Conservation (phyloP, 371 early-diverging fungal species). For the Mucor plumbeus region DNA sequence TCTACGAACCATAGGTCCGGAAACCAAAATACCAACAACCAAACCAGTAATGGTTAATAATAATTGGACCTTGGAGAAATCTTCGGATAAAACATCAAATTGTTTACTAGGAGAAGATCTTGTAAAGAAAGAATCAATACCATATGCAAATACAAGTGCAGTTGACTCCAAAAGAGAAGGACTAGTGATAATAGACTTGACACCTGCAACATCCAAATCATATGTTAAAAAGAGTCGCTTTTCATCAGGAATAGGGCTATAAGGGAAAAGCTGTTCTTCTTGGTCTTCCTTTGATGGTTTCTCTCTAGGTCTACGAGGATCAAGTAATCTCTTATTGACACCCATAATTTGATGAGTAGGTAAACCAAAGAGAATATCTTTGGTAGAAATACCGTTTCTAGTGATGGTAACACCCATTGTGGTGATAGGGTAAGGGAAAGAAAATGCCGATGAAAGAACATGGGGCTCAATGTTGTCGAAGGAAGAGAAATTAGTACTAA, state of each 20-base stretch:
- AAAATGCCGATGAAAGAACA: slow-evolving; percentile 77
- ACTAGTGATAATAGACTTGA: slow-evolving; percentile 69
- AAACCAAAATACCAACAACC: slow-evolving; percentile 67
- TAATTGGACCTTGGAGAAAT: slow-evolving; percentile 86
- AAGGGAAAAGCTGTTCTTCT: slow-evolving; percentile 86
- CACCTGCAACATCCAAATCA: slow-evolving; percentile 68
- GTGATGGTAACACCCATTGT: slow-evolving; percentile 88
- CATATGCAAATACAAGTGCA: slow-evolving; percentile 84
- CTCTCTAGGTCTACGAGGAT: slow-evolving; percentile 81
- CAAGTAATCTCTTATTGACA: slow-evolving; percentile 80
- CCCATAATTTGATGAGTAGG: slow-evolving; percentile 73
- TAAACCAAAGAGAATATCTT: slow-evolving; percentile 84
- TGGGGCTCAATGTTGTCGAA: slow-evolving; percentile 71
- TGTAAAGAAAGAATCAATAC: slow-evolving; percentile 88
- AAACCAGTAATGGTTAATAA: slow-evolving; percentile 82
- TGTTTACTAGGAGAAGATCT: slow-evolving; percentile 83
- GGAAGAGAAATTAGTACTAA: slow-evolving; percentile 75
- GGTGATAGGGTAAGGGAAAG: slow-evolving; percentile 70
- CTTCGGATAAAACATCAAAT: slow-evolving; percentile 91
- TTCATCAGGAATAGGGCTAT: slow-evolving; percentile 74
- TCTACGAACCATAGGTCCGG: slow-evolving; percentile 75
- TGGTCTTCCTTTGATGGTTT: slow-evolving; percentile 70
- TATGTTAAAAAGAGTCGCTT: slow-evolving; percentile 79
- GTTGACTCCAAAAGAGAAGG: slow-evolving; percentile 93
- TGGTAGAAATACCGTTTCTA: slow-evolving; percentile 82